phyloP scores from a whole-genome alignment of 164 flowering plant species.

The Berberis thunbergii region DNA sequence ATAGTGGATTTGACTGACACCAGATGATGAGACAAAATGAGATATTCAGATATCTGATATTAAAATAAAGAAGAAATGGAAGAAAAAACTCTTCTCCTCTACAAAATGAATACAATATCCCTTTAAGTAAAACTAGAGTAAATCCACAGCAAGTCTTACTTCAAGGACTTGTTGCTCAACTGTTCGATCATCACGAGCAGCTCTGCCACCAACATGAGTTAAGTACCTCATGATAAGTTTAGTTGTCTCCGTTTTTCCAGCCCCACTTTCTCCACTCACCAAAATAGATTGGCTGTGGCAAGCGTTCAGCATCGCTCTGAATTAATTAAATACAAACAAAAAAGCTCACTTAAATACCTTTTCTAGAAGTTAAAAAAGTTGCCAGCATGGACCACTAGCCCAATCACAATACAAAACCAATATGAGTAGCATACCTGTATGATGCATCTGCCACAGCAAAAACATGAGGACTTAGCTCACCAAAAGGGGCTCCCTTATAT shows the following conservation, averaged over 20 bases:
- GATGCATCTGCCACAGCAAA: slow-evolving; percentile 99
- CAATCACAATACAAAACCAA: not conserved
- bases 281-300: slow-evolving; percentile 79
- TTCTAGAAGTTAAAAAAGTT: slow-evolving; percentile 1
- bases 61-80: too few species aligned
- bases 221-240: slow-evolving; percentile 97
- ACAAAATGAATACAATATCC: not conserved
- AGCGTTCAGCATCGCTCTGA: slow-evolving; percentile 88
- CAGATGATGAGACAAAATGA: slow-evolving; percentile 11
- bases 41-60: not conserved
- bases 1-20: slow-evolving; percentile 88
- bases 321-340: slow-evolving; percentile 18
- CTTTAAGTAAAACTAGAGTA: not conserved
- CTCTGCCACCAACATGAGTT: slow-evolving; percentile 92
- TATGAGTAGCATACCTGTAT: slow-evolving; percentile 52
- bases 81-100: not conserved
- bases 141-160: slow-evolving; percentile 32
- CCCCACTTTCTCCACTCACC: slow-evolving; percentile 99
- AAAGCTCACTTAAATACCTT: not conserved
- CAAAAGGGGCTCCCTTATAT: slow-evolving; percentile 90
- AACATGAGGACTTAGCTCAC: slow-evolving; percentile 96
- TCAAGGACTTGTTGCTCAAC: slow-evolving; percentile 99
- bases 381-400: not conserved
- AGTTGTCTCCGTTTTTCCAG: slow-evolving; percentile 99
- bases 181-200: slow-evolving; percentile 71